Evolutionary conservation across 148 eudicot species (phyloP).

Genomic region (Fagopyrum esculentum): DNA sequence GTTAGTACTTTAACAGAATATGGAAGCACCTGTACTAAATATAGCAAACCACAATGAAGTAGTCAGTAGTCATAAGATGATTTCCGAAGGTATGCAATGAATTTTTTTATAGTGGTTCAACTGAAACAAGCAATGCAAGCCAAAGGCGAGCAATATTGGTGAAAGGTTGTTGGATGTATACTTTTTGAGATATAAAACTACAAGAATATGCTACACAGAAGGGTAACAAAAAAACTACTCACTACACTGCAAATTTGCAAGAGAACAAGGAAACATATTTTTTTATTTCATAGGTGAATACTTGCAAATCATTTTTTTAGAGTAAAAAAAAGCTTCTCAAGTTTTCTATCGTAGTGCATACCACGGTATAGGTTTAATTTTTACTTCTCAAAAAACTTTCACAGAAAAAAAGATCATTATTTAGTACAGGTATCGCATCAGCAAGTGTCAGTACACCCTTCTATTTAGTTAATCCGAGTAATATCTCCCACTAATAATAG

Average conservation of each 20-base stretch:
- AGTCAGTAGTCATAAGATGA: neutral
- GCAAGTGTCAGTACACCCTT: neutral
- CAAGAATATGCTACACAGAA: neutral
- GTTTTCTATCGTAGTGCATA: neutral
- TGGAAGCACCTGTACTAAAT: neutral
- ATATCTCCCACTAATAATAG: neutral
- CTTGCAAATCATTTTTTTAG: neutral
- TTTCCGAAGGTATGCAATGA: neutral
- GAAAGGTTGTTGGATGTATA: neutral
- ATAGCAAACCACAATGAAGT: neutral
- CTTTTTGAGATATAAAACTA: neutral
- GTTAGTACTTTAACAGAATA: neutral
- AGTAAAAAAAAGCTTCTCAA: neutral
- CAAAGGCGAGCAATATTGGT: neutral
- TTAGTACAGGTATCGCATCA: neutral
- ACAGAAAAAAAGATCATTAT: neutral
- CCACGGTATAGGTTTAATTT: neutral
- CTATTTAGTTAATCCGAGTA: neutral
- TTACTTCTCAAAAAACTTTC: neutral
- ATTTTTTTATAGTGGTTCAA: neutral
- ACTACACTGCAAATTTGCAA: neutral
- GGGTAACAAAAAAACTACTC: neutral
- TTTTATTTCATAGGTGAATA: neutral
- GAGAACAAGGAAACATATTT: neutral
- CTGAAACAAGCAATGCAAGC: neutral